Percentiles rank a stretch among this genome's conserved stretches.
Evolutionary conservation across 148 eudicot genomes (phyloP).

Genomic region (Diospyros lotus): DNA sequence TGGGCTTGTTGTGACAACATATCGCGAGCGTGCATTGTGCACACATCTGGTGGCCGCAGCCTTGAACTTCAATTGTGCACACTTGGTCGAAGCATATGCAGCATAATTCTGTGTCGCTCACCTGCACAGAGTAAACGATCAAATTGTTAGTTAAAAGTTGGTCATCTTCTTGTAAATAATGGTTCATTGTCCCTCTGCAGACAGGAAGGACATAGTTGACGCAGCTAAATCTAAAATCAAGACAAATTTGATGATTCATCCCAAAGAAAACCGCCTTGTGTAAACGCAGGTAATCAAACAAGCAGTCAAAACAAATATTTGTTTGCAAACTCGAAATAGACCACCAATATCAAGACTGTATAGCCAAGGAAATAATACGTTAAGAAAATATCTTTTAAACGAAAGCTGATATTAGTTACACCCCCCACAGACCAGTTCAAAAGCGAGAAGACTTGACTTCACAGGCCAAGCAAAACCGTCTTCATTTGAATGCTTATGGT

Average conservation of each 20-base stretch:
- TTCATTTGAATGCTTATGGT: slow-evolving; percentile 8
- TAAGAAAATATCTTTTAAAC: background rate
- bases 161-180: background rate
- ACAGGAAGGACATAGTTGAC: background rate
- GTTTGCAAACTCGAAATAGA: background rate
- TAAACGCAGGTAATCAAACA: background rate
- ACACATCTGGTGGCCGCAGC: slow-evolving; percentile 96
- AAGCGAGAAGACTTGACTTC: background rate
- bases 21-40: slow-evolving; percentile 91
- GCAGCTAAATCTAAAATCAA: background rate
- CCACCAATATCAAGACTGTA: background rate
- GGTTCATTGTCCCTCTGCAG: background rate
- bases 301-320: background rate
- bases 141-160: background rate
- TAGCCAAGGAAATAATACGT: slow-evolving; percentile 6
- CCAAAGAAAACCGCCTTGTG: background rate
- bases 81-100: slow-evolving; percentile 97
- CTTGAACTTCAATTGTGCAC: slow-evolving; percentile 89
- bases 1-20: slow-evolving; percentile 96
- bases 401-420: background rate
- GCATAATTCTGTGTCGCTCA: slow-evolving; percentile 74
- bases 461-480: slow-evolving; percentile 3
- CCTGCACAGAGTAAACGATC: slow-evolving; percentile 35
- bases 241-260: background rate
- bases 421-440: background rate